Percentiles rank a stretch among this genome's conserved stretches.
Evolutionary conservation across 306 rosid species (phyloP).

Genomic region (Acacia confusa): DNA sequence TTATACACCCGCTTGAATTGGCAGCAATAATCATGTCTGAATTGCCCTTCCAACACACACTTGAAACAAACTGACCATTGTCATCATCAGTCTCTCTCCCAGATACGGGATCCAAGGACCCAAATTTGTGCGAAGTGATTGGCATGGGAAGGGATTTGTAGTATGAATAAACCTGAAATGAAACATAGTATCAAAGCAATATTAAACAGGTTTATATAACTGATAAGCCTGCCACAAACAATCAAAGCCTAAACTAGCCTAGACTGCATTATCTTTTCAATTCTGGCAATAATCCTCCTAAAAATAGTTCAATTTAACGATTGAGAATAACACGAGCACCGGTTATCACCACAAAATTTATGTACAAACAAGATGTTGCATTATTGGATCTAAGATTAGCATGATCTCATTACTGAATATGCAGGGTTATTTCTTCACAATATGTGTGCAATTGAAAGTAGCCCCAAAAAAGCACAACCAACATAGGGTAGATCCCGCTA

Average conservation of each 20-base stretch:
- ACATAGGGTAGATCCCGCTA: too few relatives aligned
- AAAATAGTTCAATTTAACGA: not conserved
- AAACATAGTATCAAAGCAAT: slow-evolving; percentile 13
- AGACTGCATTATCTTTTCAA: slow-evolving; percentile 15
- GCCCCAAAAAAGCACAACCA: not conserved
- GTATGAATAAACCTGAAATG: slow-evolving; percentile 78
- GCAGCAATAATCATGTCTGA: slow-evolving; percentile 87
- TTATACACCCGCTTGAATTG: slow-evolving; percentile 88
- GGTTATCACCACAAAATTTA: not conserved
- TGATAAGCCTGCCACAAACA: not conserved
- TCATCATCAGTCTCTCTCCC: slow-evolving; percentile 88
- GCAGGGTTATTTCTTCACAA: not conserved
- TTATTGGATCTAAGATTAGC: not conserved
- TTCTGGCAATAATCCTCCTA: slow-evolving; percentile 7
- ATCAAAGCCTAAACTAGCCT: not conserved
- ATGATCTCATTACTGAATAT: slow-evolving; percentile 1
- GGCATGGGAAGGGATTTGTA: slow-evolving; percentile 86
- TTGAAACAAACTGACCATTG: slow-evolving; percentile 85
- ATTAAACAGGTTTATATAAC: not conserved
- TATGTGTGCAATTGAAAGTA: slow-evolving; percentile 18
- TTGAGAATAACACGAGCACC: not conserved
- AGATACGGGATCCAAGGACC: slow-evolving; percentile 78
- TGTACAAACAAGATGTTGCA: not conserved
- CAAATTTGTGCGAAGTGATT: slow-evolving; percentile 76
- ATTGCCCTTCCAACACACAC: slow-evolving; percentile 93